Evolutionary conservation across 208 protist genomes (phyloP).

Genomic region (Ichthyophonus hoferi): DNA sequence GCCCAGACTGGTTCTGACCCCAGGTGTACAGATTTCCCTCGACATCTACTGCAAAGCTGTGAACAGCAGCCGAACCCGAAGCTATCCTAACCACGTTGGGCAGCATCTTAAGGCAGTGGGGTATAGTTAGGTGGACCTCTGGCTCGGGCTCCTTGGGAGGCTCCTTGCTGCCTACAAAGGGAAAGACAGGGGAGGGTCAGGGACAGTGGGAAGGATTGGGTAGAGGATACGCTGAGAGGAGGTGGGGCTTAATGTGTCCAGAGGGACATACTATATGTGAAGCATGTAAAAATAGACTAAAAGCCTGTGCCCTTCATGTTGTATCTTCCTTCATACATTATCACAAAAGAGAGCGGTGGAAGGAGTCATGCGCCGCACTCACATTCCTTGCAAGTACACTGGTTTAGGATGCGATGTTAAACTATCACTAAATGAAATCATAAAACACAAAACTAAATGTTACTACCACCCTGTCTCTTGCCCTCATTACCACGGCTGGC

Average conservation of each 20-base stretch:
- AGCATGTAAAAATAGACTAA: neutral
- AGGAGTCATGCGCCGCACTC: neutral
- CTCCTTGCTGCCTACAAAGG: too few species aligned
- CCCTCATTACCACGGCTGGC: neutral
- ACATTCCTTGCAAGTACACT: neutral
- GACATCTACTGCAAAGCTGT: neutral
- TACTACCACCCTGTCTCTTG: neutral
- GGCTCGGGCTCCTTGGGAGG: neutral
- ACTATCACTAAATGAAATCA: neutral
- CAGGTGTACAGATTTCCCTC: neutral
- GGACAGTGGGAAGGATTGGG: too few species aligned
- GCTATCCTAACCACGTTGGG: neutral
- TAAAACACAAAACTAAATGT: neutral
- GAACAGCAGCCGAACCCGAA: neutral
- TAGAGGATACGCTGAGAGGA: too few species aligned
- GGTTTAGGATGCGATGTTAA: neutral
- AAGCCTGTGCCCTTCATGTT: neutral
- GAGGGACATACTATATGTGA: neutral
- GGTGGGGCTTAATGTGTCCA: too few species aligned
- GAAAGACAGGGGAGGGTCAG: too few species aligned
- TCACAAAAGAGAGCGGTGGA: neutral
- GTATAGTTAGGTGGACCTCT: neutral
- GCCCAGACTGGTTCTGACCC: neutral
- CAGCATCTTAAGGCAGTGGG: neutral
- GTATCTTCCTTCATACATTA: neutral